Evolutionary conservation across 2,329 filamentous ascomycete species (phyloP).

Genomic region (Phaeophleospora eucalypticola): DNA sequence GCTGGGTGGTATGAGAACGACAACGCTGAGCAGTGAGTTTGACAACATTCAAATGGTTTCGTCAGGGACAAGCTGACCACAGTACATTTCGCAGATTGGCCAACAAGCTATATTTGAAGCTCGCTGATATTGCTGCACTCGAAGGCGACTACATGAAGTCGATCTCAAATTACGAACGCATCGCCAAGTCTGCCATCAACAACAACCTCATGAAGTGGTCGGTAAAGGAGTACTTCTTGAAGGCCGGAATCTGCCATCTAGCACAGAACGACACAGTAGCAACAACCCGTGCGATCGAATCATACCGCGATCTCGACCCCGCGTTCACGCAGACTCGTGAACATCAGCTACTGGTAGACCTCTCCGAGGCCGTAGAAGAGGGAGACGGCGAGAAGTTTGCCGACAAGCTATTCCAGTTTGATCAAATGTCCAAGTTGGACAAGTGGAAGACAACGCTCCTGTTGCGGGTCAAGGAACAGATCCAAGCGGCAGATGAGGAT

Average conservation of each 20-base stretch:
- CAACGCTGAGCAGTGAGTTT: constrained; percentile 71
- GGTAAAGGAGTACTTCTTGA: constrained; percentile 93
- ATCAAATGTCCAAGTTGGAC: constrained; percentile 88
- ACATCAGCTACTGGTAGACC: constrained; percentile 72
- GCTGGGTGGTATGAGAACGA: constrained; percentile 87
- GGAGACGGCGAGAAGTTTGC: constrained; percentile 78
- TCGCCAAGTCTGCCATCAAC: constrained; percentile 68
- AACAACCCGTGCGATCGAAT: constrained; percentile 72
- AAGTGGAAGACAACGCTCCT: constrained; percentile 94
- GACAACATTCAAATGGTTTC: neutral
- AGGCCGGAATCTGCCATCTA: constrained; percentile 87
- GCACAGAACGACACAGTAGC: constrained; percentile 72
- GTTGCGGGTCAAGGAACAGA: constrained; percentile 75
- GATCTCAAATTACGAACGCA: constrained; percentile 77
- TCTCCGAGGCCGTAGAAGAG: constrained; percentile 69
- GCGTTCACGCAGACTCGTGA: constrained; percentile 75
- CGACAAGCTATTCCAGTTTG: constrained; percentile 82
- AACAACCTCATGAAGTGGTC: constrained; percentile 93
- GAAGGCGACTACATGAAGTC: constrained; percentile 81
- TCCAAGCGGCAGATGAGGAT: constrained; percentile 67
- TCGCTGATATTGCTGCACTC: constrained; percentile 79
- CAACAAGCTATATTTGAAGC: constrained; percentile 91
- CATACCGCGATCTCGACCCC: constrained; percentile 75
- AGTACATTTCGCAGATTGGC: constrained; percentile 67
- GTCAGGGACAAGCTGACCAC: constrained; percentile 10